Percentiles rank a stretch among this genome's conserved stretches.
These are phyloP conservation scores for Exophiala calicioides DNA, from an alignment of 2,329 filamentous ascomycete species.

Conservation along the genomic window DNA sequence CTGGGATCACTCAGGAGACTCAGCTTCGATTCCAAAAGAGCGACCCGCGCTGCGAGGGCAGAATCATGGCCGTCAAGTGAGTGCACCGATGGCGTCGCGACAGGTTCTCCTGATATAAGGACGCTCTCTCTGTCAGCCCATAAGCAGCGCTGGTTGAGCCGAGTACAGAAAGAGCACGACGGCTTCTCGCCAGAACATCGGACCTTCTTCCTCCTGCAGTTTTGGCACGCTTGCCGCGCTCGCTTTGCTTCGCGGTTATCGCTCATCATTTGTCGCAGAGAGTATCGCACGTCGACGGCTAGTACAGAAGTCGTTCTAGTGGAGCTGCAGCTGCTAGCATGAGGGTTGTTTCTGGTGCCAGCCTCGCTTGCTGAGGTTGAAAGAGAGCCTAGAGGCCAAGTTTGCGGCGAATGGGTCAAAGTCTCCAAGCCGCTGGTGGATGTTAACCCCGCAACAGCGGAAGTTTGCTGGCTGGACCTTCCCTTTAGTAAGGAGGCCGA, in stretches of 20 bases:
- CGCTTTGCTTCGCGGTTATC: slow-evolving; percentile 16
- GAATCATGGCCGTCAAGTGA: slow-evolving; percentile 6
- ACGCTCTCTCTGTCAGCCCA: slow-evolving; percentile 9
- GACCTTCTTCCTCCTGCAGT: slow-evolving; percentile 36
- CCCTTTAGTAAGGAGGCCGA: too few relatives aligned
- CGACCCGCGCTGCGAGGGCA: slow-evolving; percentile 13
- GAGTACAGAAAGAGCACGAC: slow-evolving; percentile 36
- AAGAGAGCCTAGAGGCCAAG: too few relatives aligned
- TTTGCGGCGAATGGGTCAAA: too few relatives aligned
- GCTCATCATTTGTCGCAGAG: too few relatives aligned
- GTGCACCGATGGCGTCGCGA: background rate
- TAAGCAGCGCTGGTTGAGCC: slow-evolving; percentile 26
- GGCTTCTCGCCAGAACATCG: slow-evolving; percentile 38
- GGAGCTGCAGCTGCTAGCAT: too few relatives aligned
- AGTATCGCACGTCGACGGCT: too few relatives aligned
- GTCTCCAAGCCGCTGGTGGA: too few relatives aligned
- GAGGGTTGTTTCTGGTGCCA: too few relatives aligned
- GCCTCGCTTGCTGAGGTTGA: too few relatives aligned
- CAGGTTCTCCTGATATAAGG: slow-evolving; percentile 1
- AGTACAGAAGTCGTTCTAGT: too few relatives aligned
- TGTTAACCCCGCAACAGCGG: too few relatives aligned
- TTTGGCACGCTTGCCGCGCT: slow-evolving; percentile 17
- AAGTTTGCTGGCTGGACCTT: too few relatives aligned
- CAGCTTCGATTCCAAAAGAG: slow-evolving; percentile 14
- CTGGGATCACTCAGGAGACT: slow-evolving; percentile 12